Percentiles rank a stretch among this genome's conserved stretches.
Conservation (phyloP, 2,329 filamentous ascomycete species). For the Pochonia chlamydosporia region DNA sequence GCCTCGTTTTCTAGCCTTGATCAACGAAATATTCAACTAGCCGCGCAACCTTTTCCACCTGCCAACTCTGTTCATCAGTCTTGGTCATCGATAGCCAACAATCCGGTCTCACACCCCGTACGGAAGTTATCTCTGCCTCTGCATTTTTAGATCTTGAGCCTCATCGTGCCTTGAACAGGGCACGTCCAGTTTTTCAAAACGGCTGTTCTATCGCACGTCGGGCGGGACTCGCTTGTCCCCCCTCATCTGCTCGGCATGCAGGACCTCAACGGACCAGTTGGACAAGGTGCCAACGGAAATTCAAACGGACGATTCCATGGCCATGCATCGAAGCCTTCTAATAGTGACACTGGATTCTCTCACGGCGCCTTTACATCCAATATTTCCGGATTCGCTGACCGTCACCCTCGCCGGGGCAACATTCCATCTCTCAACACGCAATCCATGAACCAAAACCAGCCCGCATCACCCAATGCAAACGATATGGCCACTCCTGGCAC, state of each 20-base stretch:
- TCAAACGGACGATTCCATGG: slow-evolving; percentile 60
- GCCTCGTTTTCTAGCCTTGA: background rate
- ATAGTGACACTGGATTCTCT: slow-evolving; percentile 83
- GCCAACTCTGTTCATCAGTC: background rate
- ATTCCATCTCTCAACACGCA: slow-evolving; percentile 92
- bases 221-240: slow-evolving; percentile 81
- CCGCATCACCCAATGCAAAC: slow-evolving; percentile 44
- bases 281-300: slow-evolving; percentile 33
- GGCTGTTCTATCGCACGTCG: slow-evolving; percentile 71
- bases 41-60: background rate
- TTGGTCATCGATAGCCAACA: background rate
- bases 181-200: slow-evolving; percentile 66
- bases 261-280: slow-evolving; percentile 65
- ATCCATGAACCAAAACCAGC: slow-evolving; percentile 44
- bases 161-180: slow-evolving; percentile 41
- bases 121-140: background rate
- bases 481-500: slow-evolving; percentile 85
- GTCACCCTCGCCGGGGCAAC: slow-evolving; percentile 77
- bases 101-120: background rate
- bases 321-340: slow-evolving; percentile 74
- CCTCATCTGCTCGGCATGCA: slow-evolving; percentile 89
- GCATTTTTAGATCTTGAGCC: background rate
- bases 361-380: slow-evolving; percentile 90
- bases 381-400: slow-evolving; percentile 76
- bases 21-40: background rate